Evolutionary conservation across 2,329 filamentous ascomycete species (phyloP), one percentile per base, ranked within the genome.

Genomic region (Aspergillus ochraceus): DNA sequence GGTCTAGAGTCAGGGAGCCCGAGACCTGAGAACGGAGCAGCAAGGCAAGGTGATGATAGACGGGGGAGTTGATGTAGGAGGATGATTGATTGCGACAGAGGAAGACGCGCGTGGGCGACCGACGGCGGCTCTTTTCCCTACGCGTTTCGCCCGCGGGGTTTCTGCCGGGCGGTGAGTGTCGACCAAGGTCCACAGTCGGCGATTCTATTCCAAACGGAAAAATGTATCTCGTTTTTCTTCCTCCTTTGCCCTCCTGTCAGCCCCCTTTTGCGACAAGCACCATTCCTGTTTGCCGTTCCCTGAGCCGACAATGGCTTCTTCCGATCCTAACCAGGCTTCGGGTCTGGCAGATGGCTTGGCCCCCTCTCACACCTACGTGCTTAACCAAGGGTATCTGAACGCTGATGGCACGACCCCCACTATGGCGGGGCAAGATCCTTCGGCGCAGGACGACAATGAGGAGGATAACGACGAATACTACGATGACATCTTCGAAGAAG

Each of bases 391-490:
- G 46, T 83, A 83, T 67, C 68, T 76, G 58, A 76, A 75, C 58
- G 64, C 74, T 53, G 72, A 76, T 49, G 66, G 63, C 59, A 69
- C 74, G 52, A 68, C 71, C 73, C 69, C 66, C 65, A 64, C 67
- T 30, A 63, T 65, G 57, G 73, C 71, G 68, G 69, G 68, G 68
- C 71, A 72, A 61, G 69, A 73, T 59, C 61, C 69, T 53, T 66
- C 64, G 53, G 68, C 71, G 17, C 65, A 68, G 52, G 72, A 80
- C 17, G 76, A 80, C 49, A 77, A 80, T 36, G 78, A 81, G 52
- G 75, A 83, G 46, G 80, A 84, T 36, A 81, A 86, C 36, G 86
- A 88, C 10, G 81, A 87, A 49, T 85, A 88, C 59, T 86, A 88
- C 61, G 84, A 90, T 57, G 82, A 84, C 61, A 82, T 85, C 29